These are phyloP conservation scores for Mycocentrospora acerina DNA, from an alignment of 2,329 filamentous ascomycete genomes.

Conservation along the genomic window DNA sequence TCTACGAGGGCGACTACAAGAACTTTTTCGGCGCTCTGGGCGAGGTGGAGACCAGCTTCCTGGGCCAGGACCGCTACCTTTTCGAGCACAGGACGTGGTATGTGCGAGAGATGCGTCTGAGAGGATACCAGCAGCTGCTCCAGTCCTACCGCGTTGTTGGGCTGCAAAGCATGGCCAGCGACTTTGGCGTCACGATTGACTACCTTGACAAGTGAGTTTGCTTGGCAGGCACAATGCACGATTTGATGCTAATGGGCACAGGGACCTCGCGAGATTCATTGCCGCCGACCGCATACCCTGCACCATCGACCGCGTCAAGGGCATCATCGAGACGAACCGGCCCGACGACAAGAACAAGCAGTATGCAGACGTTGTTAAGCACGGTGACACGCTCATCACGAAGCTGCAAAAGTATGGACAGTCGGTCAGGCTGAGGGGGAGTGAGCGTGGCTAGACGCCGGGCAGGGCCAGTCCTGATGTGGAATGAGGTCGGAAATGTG, in stretches of 20 bases:
- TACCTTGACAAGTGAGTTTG: constrained; percentile 82
- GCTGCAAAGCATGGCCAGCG: constrained; percentile 94
- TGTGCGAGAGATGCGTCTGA: constrained; percentile 95
- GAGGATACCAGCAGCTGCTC: constrained; percentile 93
- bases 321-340: constrained; percentile 96
- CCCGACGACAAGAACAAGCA: constrained; percentile 99
- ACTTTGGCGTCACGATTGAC: constrained; percentile 95
- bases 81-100: constrained; percentile 97
- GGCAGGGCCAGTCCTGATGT: constrained; percentile 7
- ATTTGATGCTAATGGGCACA: constrained; percentile 43
- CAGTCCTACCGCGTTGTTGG: constrained; percentile 97
- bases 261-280: constrained; percentile 95
- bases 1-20: constrained; percentile 94
- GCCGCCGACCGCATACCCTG: constrained; percentile 91
- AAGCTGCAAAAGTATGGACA: constrained; percentile 99
- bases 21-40: constrained; percentile 89
- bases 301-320: constrained; percentile 95
- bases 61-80: constrained; percentile 91
- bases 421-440: constrained; percentile 88
- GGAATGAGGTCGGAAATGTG: constrained; percentile 18
- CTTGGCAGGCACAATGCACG: not conserved
- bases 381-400: constrained; percentile 95
- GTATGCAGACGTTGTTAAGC: constrained; percentile 96
- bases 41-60: constrained; percentile 87
- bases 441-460: constrained; percentile 72